phyloP scores from a whole-genome alignment of 495 filamentous ascomycete genomes.

The Annulohypoxylon maeteangense region DNA sequence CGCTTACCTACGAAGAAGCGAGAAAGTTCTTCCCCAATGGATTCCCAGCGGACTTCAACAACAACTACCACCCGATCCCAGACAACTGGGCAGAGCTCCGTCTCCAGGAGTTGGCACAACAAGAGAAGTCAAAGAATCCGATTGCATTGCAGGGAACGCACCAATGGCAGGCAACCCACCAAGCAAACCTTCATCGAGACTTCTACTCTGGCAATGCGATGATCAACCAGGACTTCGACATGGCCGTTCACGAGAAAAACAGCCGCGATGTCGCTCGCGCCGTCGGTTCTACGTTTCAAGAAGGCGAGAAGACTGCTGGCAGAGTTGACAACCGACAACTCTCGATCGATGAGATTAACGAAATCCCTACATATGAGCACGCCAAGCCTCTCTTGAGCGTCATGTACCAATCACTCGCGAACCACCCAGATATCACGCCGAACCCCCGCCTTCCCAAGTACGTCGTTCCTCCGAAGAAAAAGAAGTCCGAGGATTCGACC shows the following conservation, averaged over 20 bases:
- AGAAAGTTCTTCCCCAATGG: slow-evolving; percentile 34
- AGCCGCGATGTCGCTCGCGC: slow-evolving; percentile 42
- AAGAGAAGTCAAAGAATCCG: not conserved
- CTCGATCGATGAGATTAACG: slow-evolving; percentile 47
- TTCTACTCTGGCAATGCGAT: slow-evolving; percentile 50
- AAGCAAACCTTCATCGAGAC: slow-evolving; percentile 33
- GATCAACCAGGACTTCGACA: slow-evolving; percentile 39
- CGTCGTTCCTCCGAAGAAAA: not conserved
- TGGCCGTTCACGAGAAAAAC: slow-evolving; percentile 42
- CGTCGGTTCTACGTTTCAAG: slow-evolving; percentile 45
- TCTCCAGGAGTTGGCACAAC: not conserved
- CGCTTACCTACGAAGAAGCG: slow-evolving; percentile 30
- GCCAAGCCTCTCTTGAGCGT: slow-evolving; percentile 53
- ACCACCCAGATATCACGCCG: slow-evolving; percentile 4
- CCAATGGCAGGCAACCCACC: slow-evolving; percentile 14
- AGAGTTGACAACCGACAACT: slow-evolving; percentile 29
- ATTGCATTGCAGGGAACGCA: not conserved
- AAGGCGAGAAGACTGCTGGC: slow-evolving; percentile 28
- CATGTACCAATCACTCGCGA: slow-evolving; percentile 48
- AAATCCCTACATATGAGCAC: slow-evolving; percentile 46
- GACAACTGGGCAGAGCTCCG: slow-evolving; percentile 36
- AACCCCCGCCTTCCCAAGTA: not conserved
- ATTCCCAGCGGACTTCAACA: slow-evolving; percentile 39
- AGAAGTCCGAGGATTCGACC: not conserved
- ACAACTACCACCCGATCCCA: slow-evolving; percentile 16